A percentile compares a stretch with the other conserved stretches of the same genome.
phyloP scores from a whole-genome alignment of 2,329 filamentous ascomycete genomes.

The Zasmidium cellare region DNA sequence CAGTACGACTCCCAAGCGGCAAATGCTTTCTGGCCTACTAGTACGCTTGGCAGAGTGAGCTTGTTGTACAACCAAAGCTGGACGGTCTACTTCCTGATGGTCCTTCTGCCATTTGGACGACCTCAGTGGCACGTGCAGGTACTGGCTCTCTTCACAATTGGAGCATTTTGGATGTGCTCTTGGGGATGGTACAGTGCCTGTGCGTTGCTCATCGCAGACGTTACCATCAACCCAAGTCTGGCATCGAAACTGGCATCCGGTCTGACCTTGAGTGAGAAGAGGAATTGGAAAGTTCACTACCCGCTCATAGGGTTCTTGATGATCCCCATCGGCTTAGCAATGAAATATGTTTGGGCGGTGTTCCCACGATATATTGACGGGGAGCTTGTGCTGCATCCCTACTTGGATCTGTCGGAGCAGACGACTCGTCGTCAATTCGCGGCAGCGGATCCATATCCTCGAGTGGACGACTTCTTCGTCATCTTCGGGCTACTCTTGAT shows the following conservation, averaged over 20 bases:
- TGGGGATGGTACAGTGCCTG: slow-evolving; percentile 34
- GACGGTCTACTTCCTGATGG: slow-evolving; percentile 51
- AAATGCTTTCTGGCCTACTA: slow-evolving; percentile 44
- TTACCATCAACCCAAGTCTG: slow-evolving; percentile 21
- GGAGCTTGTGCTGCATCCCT: slow-evolving; percentile 29
- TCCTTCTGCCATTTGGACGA: slow-evolving; percentile 47
- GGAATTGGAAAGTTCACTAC: slow-evolving; percentile 23
- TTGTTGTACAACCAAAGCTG: slow-evolving; percentile 47
- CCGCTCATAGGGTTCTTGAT: slow-evolving; percentile 15
- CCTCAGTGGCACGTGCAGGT: slow-evolving; percentile 42
- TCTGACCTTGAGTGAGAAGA: slow-evolving; percentile 15
- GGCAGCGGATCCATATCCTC: slow-evolving; percentile 25
- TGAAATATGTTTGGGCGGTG: slow-evolving; percentile 30
- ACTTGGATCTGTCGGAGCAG: slow-evolving; percentile 25
- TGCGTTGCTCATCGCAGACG: slow-evolving; percentile 29
- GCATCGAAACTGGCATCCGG: slow-evolving; percentile 22
- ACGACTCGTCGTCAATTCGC: slow-evolving; percentile 15
- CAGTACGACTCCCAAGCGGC: slow-evolving; percentile 41
- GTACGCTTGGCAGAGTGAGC: slow-evolving; percentile 48
- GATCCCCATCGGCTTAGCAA: slow-evolving; percentile 21
- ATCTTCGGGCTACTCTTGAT: slow-evolving; percentile 28
- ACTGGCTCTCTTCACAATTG: slow-evolving; percentile 27
- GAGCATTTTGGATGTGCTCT: slow-evolving; percentile 32
- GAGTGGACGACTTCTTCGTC: slow-evolving; percentile 32
- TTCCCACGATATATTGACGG: slow-evolving; percentile 28